A percentile compares a stretch with the other conserved stretches of the same genome.
Conservation (phyloP, 2,329 filamentous ascomycete genomes). For the Penicillium paneum region DNA sequence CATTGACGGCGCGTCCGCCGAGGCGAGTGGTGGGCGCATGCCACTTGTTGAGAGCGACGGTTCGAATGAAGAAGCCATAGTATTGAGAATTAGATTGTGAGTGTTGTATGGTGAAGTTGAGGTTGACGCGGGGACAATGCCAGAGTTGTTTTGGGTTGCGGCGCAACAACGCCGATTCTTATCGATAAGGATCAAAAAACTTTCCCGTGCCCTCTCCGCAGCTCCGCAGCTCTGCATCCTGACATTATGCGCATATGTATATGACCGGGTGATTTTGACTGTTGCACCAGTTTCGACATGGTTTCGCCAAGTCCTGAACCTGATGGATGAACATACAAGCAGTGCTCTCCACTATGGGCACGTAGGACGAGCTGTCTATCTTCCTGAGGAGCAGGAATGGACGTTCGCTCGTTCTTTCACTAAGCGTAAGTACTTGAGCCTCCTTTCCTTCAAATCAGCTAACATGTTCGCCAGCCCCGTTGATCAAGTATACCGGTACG, state of each 20-base stretch:
- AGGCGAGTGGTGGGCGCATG: conserved; percentile 51
- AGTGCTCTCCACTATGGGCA: conserved; percentile 58
- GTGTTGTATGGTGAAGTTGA: background rate
- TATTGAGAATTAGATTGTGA: background rate
- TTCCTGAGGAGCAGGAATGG: conserved; percentile 49
- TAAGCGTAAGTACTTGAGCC: conserved; percentile 21
- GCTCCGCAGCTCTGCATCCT: background rate
- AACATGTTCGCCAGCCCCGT: conserved; percentile 17
- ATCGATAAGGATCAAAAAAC: conserved; percentile 27
- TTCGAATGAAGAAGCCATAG: conserved; percentile 52
- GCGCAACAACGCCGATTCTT: conserved; percentile 26
- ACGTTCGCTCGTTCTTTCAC: conserved; percentile 43
- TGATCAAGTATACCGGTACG: conserved; percentile 32
- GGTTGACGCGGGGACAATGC: background rate
- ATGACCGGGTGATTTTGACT: background rate
- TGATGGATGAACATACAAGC: conserved; percentile 55
- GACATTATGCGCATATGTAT: conserved; percentile 3
- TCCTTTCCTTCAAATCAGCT: background rate
- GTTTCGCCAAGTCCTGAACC: conserved; percentile 35
- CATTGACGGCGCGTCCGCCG: conserved; percentile 57
- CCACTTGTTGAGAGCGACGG: conserved; percentile 55
- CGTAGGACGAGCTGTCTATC: conserved; percentile 52
- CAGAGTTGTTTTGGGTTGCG: conserved; percentile 27
- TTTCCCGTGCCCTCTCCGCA: background rate
- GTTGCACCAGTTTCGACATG: conserved; percentile 27